These are phyloP conservation scores for Vararia minispora DNA, from an alignment of 768 basidiomycete species.

Conservation along the genomic window DNA sequence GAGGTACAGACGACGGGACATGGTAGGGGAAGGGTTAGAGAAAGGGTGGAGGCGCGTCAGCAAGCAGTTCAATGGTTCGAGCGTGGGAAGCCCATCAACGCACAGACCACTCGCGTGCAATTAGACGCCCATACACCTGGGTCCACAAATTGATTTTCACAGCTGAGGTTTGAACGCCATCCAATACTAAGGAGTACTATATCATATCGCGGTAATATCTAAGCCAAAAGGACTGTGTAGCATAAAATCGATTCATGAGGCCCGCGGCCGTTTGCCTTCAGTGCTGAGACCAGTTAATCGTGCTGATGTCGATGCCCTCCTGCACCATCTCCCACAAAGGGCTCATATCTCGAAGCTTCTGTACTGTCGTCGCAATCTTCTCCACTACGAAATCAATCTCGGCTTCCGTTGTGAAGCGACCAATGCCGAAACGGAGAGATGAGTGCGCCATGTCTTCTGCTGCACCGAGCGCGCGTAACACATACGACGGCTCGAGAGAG, in stretches of 20 bases:
- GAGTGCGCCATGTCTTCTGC: conserved; percentile 99
- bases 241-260: too few species aligned
- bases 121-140: too few species aligned
- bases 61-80: background rate
- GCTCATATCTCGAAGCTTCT: conserved; percentile 88
- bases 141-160: too few species aligned
- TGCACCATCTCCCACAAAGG: conserved; percentile 99
- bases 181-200: too few species aligned
- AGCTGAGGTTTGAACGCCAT: too few species aligned
- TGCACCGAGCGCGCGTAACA: conserved; percentile 89
- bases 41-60: conserved; percentile 3
- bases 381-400: conserved; percentile 92
- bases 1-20: conserved; percentile 81
- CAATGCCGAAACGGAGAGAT: conserved; percentile 93
- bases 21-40: conserved; percentile 22
- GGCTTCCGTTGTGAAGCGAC: conserved; percentile 94
- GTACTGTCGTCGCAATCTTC: conserved; percentile 81
- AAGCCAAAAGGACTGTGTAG: too few species aligned
- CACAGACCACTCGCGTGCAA: too few species aligned
- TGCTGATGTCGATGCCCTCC: conserved; percentile 92
- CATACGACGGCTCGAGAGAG: conserved; percentile 96
- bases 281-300: conserved; percentile 87
- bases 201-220: too few species aligned
- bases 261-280: too few species aligned
- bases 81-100: too few species aligned